phyloP scores from a whole-genome alignment of 176 grass and related monocot genomes.

The Musa acuminata region DNA sequence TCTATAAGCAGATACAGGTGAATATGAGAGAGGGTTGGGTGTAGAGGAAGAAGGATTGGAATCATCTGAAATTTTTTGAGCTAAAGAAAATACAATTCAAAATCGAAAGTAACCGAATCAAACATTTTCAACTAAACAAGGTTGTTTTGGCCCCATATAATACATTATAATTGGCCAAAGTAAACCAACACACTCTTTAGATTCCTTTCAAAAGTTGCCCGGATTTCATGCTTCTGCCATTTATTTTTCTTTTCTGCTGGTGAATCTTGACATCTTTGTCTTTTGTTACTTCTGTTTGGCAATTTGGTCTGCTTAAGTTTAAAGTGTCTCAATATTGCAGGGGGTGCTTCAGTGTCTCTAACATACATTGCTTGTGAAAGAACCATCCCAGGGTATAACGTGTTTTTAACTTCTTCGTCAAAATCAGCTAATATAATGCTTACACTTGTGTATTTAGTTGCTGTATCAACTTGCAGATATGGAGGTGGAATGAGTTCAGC shows the following conservation, averaged over 20 bases:
- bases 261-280: neutral
- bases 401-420: constrained; percentile 2
- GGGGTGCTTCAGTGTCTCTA: constrained; percentile 70
- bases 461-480: constrained; percentile 38
- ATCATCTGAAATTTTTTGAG: no score
- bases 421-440: neutral
- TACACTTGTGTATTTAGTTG: constrained; percentile 4
- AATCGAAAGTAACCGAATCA: no score
- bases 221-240: neutral
- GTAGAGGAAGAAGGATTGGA: no score
- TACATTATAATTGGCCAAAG: neutral
- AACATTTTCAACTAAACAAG: no score
- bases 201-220: no score
- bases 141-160: no score
- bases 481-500: constrained; percentile 90
- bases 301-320: no score
- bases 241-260: neutral
- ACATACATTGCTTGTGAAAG: constrained; percentile 95
- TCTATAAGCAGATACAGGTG: no score
- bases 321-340: constrained; percentile 26
- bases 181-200: no score
- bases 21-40: no score
- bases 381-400: constrained; percentile 68
- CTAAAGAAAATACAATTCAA: no score
- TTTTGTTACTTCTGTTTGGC: no score